Evolutionary conservation across 768 basidiomycete species (phyloP), one percentile per base, ranked within the genome.

Genomic region (Mycena galericulata): DNA sequence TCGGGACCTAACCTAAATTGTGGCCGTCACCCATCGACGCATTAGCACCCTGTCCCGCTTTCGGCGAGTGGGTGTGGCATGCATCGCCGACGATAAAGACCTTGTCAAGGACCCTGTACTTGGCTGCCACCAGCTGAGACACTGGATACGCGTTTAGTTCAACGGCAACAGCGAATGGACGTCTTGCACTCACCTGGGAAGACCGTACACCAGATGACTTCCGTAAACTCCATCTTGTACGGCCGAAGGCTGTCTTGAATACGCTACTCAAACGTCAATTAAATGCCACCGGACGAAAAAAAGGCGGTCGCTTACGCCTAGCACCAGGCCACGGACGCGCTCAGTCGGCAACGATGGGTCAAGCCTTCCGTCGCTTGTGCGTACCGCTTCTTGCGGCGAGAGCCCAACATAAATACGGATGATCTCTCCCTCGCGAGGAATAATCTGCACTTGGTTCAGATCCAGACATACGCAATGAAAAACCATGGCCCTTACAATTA

Each of bases 1-100:
- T 24, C 22, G 24, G 8, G 15, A 47, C 15, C 46, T 8, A 22
- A 47, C 46, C 73, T 18, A 77, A 53, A 46, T 76, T 76, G 53
- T 75, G 73, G 5, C 69, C 67, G 51, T 77, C 75, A 17, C 65
- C 69, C 73, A 77, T 73, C 4, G 73, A 72, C 2, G 66, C 67
- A 41, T 77, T 77, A 18, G 73, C 73, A 12, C 76, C 76, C 66
- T 77, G 76, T 1, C 71, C 76, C 15, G 75, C 75, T 50, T 75
- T 76, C 7, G 76, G 75, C 15, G 74, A 76, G 64, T 76, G 76
- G 15, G 74, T 76, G 54, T 77, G 76, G 45, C 69, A 71, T 45
- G 73, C 73, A 54, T 74, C 73, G 17, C 76, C 76, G 6, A 65
- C 68, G 36, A 75, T 69, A 49, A 77, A 77, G 11, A 75, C 59